These are phyloP conservation scores for Gremmenia infestans DNA, from an alignment of 2,329 filamentous ascomycete genomes.

Conservation along the genomic window DNA sequence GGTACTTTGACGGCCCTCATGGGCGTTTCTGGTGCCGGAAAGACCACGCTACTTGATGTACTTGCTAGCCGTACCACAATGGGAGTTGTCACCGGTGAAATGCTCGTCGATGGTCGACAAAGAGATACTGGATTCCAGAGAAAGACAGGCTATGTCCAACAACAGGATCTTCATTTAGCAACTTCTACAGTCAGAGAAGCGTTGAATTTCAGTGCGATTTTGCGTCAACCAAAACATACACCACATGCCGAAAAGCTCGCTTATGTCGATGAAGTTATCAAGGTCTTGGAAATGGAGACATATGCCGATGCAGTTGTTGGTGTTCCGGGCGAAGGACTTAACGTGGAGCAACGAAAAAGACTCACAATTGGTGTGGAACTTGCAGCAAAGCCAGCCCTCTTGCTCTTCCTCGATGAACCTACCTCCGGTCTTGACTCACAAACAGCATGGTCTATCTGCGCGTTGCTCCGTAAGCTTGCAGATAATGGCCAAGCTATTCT, in stretches of 20 bases:
- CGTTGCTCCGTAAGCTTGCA: constrained; percentile 83
- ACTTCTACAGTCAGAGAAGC: constrained; percentile 87
- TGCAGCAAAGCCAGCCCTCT: constrained; percentile 80
- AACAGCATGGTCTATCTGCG: constrained; percentile 87
- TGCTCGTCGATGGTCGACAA: constrained; percentile 60
- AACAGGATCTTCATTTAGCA: constrained; percentile 82
- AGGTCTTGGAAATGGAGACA: constrained; percentile 81
- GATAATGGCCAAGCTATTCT: constrained; percentile 87
- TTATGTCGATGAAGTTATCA: constrained; percentile 88
- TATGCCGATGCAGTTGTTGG: constrained; percentile 90
- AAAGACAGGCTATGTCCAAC: constrained; percentile 87
- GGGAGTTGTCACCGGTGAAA: constrained; percentile 83
- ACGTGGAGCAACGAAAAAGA: constrained; percentile 61
- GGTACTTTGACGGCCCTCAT: constrained; percentile 86
- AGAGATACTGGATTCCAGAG: constrained; percentile 79
- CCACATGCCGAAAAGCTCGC: constrained; percentile 71
- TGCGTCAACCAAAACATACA: constrained; percentile 74
- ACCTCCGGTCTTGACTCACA: constrained; percentile 92
- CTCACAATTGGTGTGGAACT: constrained; percentile 92
- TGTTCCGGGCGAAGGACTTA: constrained; percentile 66
- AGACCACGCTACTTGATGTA: constrained; percentile 80
- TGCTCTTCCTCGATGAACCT: constrained; percentile 92
- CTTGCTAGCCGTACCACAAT: constrained; percentile 76
- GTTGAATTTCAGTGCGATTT: constrained; percentile 78
- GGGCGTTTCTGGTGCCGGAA: constrained; percentile 65